Evolutionary conservation across 2,329 filamentous ascomycete species (phyloP), one percentile per base, ranked within the genome.

Genomic region (Myrmaecium sp.): DNA sequence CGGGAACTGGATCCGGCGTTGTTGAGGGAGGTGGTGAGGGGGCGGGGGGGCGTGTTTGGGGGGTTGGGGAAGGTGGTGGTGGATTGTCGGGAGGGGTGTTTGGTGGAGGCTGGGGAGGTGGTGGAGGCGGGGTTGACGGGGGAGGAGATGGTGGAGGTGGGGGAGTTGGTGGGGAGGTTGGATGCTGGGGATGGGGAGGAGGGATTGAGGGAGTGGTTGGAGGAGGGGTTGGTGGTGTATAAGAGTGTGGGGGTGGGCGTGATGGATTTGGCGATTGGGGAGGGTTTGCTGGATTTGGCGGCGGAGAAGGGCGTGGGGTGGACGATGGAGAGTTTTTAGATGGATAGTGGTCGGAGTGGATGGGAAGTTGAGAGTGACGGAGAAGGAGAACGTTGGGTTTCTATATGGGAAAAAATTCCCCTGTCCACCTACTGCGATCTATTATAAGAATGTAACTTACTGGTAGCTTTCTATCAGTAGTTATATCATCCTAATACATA

Each of bases 161-260:
- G 58, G 0, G 46, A 57, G 30, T 24, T 59, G 21, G 21, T 12
- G 6, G 21, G 13, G 13, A 23, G 12, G 16, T 17, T 20, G 21
- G 39, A 51, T 24, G 35, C 36, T 2, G 21, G 26, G 5, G 23
- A 30, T 12, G 14, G 27, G 7, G 24, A 39, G 5, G 32, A 35
- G 2, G 32, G 33, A 2, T 26, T 38, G 1, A 31, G 33, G 4
- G 18, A 38, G 1, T 39, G 36, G 39, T 36, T 47, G 1, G 30
- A 39, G n/a, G 36, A 43, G 1, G 48, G 46, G 2, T 57, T 58
- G 38, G 46, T 60, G 16, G 40, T 64, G 2, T 62, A 60, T 25
- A 64, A 64, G 35, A 60, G 58, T 32, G 59, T 64, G 5, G 60
- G 60, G 0, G 51, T 64, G 39, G 58, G 58, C 1, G 45, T 64